Base-by-base conservation (phyloP, 1,139 yeast species). In the Candida freyschussii region DNA sequence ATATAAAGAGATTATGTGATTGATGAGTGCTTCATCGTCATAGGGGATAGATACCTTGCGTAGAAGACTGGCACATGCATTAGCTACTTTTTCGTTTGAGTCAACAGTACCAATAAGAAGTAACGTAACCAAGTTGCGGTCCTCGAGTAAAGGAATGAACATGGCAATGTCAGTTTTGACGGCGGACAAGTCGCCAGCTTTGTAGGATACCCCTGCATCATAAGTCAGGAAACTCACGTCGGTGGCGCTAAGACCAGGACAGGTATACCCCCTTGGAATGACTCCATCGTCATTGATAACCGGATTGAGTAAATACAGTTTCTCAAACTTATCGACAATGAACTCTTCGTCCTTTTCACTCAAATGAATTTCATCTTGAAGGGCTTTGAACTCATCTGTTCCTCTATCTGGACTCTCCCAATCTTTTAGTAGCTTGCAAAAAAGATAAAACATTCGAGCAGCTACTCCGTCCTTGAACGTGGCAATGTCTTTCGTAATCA, bases 71-170 rank as follows among this genome's bases (percentile, higher is more conserved):
- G 69, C 69, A 0, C 83, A 75, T 0, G 62, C 47, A 24, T 75
- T 75, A 15, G 72, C 66, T 4, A 82, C 64, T 2, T 65, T 55
- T 0, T 82, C 68, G 9, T 72, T 66, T 0, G 72, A 53, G 49
- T 84, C 94, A 12, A 72, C 66, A 2, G 83, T 65, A 0, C 85
- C 94, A 19, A 82, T 62, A n/a, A 83, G 53, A 3, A 78, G 59
- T 1, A 79, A 71, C 4, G 70, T 43, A 1, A 64, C 51, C 18
- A 66, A 47, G 20, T 50, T 37, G 5, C 44, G 44, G 20, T 52
- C 56, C 19, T 50, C 41, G 38, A 78, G 71, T 0, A 67, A 61
- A 5, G 67, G 59, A 5, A 69, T 26, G 29, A 72, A 61, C 24
- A 53, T 51, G 9, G 70, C 33, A 2, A 72, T 58, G 3, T 70